Percentiles rank a stretch among this genome's conserved stretches.
These are phyloP conservation scores for Naganishia randhawae DNA, from an alignment of 768 basidiomycete species.

Conservation along the genomic window DNA sequence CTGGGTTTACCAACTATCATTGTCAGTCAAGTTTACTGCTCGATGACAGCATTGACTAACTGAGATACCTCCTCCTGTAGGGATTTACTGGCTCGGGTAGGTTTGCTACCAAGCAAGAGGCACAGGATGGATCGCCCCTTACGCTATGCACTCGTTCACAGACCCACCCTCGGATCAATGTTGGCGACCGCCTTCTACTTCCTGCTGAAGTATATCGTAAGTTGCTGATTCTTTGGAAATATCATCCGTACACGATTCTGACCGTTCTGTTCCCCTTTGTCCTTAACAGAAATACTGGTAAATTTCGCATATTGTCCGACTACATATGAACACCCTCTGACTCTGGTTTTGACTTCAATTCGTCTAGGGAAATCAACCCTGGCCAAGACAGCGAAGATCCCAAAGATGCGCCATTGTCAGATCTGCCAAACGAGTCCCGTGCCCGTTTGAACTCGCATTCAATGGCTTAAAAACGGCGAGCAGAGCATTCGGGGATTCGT, in stretches of 20 bases:
- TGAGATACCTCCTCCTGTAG: neutral
- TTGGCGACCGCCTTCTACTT: slow-evolving; percentile 62
- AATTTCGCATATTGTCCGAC: neutral
- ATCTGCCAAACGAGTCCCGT: slow-evolving; percentile 24
- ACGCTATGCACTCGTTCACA: slow-evolving; percentile 52
- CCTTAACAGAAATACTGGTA: slow-evolving; percentile 9
- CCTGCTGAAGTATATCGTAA: slow-evolving; percentile 55
- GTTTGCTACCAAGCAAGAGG: neutral
- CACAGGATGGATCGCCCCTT: neutral
- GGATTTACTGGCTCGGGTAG: slow-evolving; percentile 22
- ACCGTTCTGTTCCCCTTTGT: neutral
- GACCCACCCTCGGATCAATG: slow-evolving; percentile 65
- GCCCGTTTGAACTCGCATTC: slow-evolving; percentile 6
- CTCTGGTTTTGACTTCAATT: neutral
- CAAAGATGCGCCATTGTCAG: slow-evolving; percentile 51
- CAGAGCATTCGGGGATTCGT: neutral
- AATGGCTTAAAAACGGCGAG: neutral
- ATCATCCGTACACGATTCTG: neutral
- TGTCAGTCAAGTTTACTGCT: neutral
- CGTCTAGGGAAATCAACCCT: slow-evolving; percentile 61
- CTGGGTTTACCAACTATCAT: slow-evolving; percentile 42
- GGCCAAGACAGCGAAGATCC: slow-evolving; percentile 55
- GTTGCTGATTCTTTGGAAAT: neutral
- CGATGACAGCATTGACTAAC: neutral
- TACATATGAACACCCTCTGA: neutral